Percentiles rank a stretch among this genome's conserved stretches.
Conservation (phyloP, 2,329 filamentous ascomycete species). For the Nothophoma quercina region DNA sequence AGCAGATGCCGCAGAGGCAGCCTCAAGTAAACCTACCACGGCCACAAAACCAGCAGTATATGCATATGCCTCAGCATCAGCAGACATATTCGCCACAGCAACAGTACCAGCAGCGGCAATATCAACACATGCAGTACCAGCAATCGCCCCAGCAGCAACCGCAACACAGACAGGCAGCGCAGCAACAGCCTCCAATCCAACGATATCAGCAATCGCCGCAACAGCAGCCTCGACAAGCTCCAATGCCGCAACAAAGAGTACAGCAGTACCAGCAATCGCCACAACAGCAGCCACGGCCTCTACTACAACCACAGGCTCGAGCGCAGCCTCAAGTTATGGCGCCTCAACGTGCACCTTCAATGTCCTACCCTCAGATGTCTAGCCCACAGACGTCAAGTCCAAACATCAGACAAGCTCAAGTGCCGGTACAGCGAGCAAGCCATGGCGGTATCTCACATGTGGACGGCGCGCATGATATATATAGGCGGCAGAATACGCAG, state of each 20-base stretch:
- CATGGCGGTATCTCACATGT: conserved; percentile 23
- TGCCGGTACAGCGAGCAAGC: conserved; percentile 33
- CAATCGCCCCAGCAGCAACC: conserved; percentile 25
- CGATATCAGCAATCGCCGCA: conserved; percentile 25
- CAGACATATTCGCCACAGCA: conserved; percentile 25
- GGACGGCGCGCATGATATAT: conserved; percentile 26
- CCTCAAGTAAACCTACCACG: conserved; percentile 12
- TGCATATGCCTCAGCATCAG: conserved; percentile 21
- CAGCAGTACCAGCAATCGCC: neutral
- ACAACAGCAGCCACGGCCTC: neutral
- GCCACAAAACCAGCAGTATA: conserved; percentile 6
- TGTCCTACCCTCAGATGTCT: conserved; percentile 38
- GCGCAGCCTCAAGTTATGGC: conserved; percentile 41
- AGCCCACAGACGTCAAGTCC: conserved; percentile 36
- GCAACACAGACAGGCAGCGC: conserved; percentile 19
- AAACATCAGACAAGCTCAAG: conserved; percentile 39
- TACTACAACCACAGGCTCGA: neutral
- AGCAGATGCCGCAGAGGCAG: conserved; percentile 27
- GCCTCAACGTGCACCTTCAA: conserved; percentile 30
- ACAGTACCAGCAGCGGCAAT: conserved; percentile 9
- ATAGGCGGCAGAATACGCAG: conserved; percentile 24
- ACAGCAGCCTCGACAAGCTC: conserved; percentile 28
- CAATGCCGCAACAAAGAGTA: conserved; percentile 15
- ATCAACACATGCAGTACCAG: conserved; percentile 12
- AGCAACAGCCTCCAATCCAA: conserved; percentile 1